A percentile compares a stretch with the other conserved stretches of the same genome.
Evolutionary conservation across 176 grass and related monocot genomes (phyloP).

Genomic region (Dendrocalamus sinicus): DNA sequence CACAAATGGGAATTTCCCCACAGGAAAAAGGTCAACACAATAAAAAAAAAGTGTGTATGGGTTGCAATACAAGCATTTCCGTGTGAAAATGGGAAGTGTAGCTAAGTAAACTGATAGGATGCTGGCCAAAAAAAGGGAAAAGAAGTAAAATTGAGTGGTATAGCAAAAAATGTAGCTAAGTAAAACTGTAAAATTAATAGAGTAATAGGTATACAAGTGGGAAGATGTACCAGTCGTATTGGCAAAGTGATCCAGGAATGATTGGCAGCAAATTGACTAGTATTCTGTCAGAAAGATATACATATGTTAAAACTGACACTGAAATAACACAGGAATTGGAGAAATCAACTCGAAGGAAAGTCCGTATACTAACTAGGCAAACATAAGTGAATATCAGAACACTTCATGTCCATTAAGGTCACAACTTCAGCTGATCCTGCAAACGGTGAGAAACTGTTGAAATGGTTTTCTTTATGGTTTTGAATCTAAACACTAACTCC

Average conservation of each 20-base stretch:
- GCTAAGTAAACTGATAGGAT: background rate
- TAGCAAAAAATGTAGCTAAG: background rate
- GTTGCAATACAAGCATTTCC: conserved; percentile 8
- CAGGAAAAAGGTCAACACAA: background rate
- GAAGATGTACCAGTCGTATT: background rate
- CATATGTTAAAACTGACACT: conserved; percentile 10
- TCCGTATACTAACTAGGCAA: conserved; percentile 1
- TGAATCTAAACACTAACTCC: background rate
- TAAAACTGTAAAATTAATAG: background rate
- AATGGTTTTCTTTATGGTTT: conserved; percentile 7
- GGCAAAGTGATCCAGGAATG: conserved; percentile 20
- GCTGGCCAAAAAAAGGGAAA: background rate
- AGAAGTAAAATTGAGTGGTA: background rate
- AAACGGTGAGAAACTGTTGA: conserved; percentile 17
- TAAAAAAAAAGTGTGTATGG: background rate
- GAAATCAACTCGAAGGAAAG: conserved; percentile 37
- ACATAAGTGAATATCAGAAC: background rate
- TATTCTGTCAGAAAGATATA: background rate
- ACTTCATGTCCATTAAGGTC: background rate
- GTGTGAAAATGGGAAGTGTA: background rate
- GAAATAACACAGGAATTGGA: conserved; percentile 17
- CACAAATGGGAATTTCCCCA: conserved; percentile 18
- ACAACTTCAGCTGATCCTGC: conserved; percentile 2
- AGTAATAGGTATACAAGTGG: conserved; percentile 4
- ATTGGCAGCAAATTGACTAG: background rate